Evolutionary conservation across 129 eudicot genomes (phyloP), one percentile per base, ranked within the genome.

Genomic region (Mikania micrantha): DNA sequence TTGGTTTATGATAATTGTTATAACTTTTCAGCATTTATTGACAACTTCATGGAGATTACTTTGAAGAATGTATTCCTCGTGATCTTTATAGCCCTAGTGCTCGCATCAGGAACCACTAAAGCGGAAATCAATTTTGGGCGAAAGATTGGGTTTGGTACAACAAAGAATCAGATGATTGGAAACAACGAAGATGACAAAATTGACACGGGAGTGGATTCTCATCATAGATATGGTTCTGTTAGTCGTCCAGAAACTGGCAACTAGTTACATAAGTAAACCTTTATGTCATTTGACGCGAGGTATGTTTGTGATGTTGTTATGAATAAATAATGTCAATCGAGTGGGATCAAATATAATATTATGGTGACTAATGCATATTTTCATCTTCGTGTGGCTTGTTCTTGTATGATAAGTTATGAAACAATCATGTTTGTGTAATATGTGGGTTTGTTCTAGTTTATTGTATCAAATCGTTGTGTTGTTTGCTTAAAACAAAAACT

Each of bases 371-470:
- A 11, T 49, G 32, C 19, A 15, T 24, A 39, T 38, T 56, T 39
- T 25, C 13, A 5, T 53, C 13, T 7, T 56, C 36, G 8, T n/a
- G 36, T 24, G 64, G 38, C 1, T 47, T 19, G 40, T 9, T 25
- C 17, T 27, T 69, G 65, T 69, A 53, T 36, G 65, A 69, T 69
- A 39, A 53, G 11, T 53, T 35, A 53, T 35, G 36, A 69, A 68
- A 39, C 64, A 53, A 15, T 68, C n/a, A n/a, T n/a, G n/a, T n/a
- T n/a, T n/a, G n/a, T n/a, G n/a, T n/a, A n/a, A n/a, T n/a, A n/a
- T n/a, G 35, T 34, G 49, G 10, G 22, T 50, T 52, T 39, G 50
- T 39, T 7, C 1, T 28, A 4, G 8, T 50, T 17, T 22, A 50
- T 52, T 68, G 38, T 19, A 35, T 10, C 45, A 39, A 17, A 36